A percentile compares a stretch with the other conserved stretches of the same genome.
Evolutionary conservation across 306 rosid genomes (phyloP).

Genomic region (Vigna angularis): DNA sequence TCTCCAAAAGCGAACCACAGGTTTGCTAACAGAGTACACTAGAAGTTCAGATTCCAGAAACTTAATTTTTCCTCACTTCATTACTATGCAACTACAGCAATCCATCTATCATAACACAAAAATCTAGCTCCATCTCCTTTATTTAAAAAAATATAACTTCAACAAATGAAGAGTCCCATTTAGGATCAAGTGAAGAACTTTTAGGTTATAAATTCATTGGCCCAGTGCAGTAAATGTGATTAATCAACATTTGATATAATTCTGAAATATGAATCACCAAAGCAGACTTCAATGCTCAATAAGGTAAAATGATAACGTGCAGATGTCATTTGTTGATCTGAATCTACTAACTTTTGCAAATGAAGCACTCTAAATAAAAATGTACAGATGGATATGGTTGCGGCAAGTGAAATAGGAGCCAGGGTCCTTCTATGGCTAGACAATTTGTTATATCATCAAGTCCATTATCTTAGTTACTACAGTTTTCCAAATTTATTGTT

Average conservation of each 20-base stretch:
- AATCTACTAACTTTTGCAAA: constrained; percentile 11
- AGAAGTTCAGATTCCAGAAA: background rate
- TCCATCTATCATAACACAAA: constrained; percentile 16
- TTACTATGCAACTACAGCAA: background rate
- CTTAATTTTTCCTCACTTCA: background rate
- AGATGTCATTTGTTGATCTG: constrained; percentile 15
- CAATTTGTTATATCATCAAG: background rate
- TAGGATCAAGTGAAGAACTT: background rate
- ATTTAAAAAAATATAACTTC: background rate
- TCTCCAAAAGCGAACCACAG: constrained; percentile 17
- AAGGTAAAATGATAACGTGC: constrained; percentile 14
- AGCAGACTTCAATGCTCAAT: constrained; percentile 5
- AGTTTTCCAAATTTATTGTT: constrained; percentile 24
- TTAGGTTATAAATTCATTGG: background rate
- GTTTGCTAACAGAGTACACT: constrained; percentile 8
- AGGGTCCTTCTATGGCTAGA: background rate
- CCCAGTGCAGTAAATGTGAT: constrained; percentile 18
- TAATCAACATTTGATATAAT: background rate
- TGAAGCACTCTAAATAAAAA: constrained; percentile 15
- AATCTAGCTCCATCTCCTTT: background rate
- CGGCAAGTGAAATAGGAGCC: constrained; percentile 1
- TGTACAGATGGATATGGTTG: background rate
- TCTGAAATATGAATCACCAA: background rate
- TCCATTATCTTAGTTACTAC: constrained; percentile 13
- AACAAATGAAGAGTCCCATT: constrained; percentile 6